These are phyloP conservation scores for Eucalyptus cloeziana DNA, from an alignment of 345 rosid species.

Conservation along the genomic window DNA sequence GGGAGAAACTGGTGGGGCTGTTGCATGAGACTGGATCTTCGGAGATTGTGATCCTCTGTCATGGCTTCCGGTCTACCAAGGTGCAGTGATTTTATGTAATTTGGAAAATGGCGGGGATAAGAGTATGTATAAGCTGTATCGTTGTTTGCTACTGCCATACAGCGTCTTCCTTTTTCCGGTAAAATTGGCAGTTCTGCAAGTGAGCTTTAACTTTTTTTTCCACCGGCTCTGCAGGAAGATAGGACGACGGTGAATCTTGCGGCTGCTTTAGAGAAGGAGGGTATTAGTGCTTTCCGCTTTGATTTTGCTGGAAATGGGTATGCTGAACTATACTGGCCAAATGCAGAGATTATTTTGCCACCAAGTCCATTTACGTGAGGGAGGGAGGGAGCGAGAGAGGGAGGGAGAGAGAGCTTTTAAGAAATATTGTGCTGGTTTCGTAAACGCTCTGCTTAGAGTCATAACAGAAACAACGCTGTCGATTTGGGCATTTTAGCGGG, in stretches of 20 bases:
- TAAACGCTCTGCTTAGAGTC: not conserved
- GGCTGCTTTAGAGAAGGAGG: conserved; percentile 51
- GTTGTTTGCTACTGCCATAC: not conserved
- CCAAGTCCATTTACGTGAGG: not conserved
- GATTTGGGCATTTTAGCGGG: not conserved
- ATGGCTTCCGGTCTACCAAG: conserved; percentile 69
- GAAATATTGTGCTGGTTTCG: not conserved
- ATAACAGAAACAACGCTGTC: not conserved
- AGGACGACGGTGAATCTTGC: conserved; percentile 44
- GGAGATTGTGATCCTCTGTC: conserved; percentile 64
- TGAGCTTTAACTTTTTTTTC: not conserved
- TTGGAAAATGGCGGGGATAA: not conserved
- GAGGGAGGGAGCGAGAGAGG: not conserved
- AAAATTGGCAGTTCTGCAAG: not conserved
- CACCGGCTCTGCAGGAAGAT: conserved; percentile 23
- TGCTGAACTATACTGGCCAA: not conserved
- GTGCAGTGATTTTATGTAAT: conserved; percentile 6
- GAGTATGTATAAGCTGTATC: not conserved
- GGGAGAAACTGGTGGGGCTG: conserved; percentile 67
- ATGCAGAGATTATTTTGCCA: not conserved
- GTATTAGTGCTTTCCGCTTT: conserved; percentile 65
- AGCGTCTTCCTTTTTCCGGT: not conserved
- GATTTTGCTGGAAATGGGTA: conserved; percentile 90
- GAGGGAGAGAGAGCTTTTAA: not conserved
- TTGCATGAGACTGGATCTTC: conserved; percentile 63